These are phyloP conservation scores for Penicillium salamii DNA, from an alignment of 495 filamentous ascomycete genomes.

Conservation along the genomic window DNA sequence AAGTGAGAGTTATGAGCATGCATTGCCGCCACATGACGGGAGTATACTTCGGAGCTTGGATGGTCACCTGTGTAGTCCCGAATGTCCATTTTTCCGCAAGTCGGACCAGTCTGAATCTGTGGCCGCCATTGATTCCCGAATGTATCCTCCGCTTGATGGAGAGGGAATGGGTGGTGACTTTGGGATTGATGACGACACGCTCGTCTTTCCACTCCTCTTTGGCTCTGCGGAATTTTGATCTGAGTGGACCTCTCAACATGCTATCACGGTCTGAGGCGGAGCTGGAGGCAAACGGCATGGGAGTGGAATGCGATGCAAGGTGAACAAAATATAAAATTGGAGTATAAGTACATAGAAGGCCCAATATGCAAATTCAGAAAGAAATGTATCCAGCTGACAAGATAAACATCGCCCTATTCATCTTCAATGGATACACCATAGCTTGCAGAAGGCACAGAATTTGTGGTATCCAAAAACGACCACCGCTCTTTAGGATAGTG, in stretches of 20 bases:
- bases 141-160: neutral
- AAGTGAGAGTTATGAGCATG: neutral
- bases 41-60: neutral
- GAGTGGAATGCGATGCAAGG: neutral
- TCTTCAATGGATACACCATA: conserved; percentile 1
- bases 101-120: neutral
- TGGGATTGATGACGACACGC: conserved; percentile 1
- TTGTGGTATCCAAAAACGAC: conserved; percentile 17
- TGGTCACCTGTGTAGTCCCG: conserved; percentile 5
- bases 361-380: conserved; percentile 26
- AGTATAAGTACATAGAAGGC: conserved; percentile 42
- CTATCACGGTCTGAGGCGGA: no score
- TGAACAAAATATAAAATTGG: conserved; percentile 28
- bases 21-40: neutral
- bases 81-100: conserved; percentile 8
- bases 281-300: neutral
- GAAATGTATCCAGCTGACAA: conserved; percentile 16
- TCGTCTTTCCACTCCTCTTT: conserved; percentile 15
- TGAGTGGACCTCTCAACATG: no score
- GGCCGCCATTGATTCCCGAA: neutral
- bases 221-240: conserved; percentile 14
- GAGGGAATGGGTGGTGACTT: neutral
- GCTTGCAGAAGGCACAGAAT: conserved; percentile 7
- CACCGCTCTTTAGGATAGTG: conserved; percentile 24
- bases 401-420: conserved; percentile 1